These are phyloP conservation scores for Paecilomyces sp. DNA, from an alignment of 2,329 filamentous ascomycete genomes.

Conservation along the genomic window DNA sequence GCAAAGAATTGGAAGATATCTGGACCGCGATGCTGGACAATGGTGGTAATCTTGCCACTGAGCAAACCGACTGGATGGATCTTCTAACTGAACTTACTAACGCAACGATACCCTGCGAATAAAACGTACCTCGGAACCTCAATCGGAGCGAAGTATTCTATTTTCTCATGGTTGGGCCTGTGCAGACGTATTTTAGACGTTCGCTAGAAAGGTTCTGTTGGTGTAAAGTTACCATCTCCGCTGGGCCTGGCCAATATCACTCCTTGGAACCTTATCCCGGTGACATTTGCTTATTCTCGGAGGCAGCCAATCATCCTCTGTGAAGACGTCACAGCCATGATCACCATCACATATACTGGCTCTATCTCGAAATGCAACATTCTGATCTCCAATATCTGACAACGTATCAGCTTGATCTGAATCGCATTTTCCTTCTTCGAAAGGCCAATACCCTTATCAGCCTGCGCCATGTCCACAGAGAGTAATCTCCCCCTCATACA, in stretches of 20 bases:
- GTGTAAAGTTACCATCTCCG: background rate
- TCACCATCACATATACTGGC: background rate
- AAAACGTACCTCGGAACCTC: background rate
- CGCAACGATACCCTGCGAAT: conserved; percentile 9
- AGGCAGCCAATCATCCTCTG: background rate
- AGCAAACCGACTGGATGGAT: conserved; percentile 21
- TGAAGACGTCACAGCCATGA: background rate
- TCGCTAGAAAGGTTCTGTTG: background rate
- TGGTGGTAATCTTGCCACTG: conserved; percentile 14
- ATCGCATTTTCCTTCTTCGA: background rate
- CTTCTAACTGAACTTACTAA: conserved; percentile 21
- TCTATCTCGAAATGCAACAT: background rate
- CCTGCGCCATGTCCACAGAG: conserved; percentile 9
- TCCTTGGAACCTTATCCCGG: background rate
- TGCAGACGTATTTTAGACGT: too few relatives aligned
- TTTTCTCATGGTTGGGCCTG: too few relatives aligned
- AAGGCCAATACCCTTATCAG: background rate
- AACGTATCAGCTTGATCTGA: background rate
- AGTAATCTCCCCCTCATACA: conserved; percentile 24
- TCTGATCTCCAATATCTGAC: background rate
- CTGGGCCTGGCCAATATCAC: background rate
- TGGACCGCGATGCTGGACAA: conserved; percentile 24
- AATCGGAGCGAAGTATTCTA: too few relatives aligned
- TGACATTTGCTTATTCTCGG: background rate
- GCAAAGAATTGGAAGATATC: conserved; percentile 20